Percentiles rank a stretch among this genome's conserved stretches.
Evolutionary conservation across 306 rosid genomes (phyloP).

Genomic region (Mimosa bimucronata): DNA sequence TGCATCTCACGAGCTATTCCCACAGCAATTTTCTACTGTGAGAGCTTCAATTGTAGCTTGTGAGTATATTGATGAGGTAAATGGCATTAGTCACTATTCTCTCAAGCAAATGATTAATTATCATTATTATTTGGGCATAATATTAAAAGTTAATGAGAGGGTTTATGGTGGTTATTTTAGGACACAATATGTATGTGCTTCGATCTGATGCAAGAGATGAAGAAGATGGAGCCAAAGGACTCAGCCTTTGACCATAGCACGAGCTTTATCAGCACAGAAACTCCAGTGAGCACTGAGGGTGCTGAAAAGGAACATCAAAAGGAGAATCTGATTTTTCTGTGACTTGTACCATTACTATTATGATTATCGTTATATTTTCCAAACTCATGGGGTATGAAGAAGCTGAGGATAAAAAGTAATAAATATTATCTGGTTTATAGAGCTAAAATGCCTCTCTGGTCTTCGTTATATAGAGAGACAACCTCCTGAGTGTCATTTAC

Average conservation of each 20-base stretch:
- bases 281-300: constrained; percentile 59
- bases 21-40: constrained; percentile 43
- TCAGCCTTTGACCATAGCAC: constrained; percentile 29
- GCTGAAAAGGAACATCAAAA: constrained; percentile 49
- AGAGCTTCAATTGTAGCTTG: constrained; percentile 53
- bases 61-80: constrained; percentile 57
- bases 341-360: constrained; percentile 12
- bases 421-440: not conserved
- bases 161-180: constrained; percentile 44
- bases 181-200: constrained; percentile 56
- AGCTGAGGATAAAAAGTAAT: constrained; percentile 1
- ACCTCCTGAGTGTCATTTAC: not conserved
- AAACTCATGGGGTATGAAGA: constrained; percentile 25
- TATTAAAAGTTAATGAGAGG: not conserved
- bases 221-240: constrained; percentile 35
- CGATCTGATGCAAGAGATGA: constrained; percentile 51
- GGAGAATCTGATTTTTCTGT: constrained; percentile 44
- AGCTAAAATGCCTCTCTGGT: constrained; percentile 21
- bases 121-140: not conserved
- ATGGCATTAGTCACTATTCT: constrained; percentile 18
- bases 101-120: not conserved
- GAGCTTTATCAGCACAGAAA: constrained; percentile 43
- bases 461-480: constrained; percentile 19
- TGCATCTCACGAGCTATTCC: constrained; percentile 55
- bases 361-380: not conserved